Evolutionary conservation across 352 stramenopile species (phyloP).

Genomic region (Thalassiosira exigua): DNA sequence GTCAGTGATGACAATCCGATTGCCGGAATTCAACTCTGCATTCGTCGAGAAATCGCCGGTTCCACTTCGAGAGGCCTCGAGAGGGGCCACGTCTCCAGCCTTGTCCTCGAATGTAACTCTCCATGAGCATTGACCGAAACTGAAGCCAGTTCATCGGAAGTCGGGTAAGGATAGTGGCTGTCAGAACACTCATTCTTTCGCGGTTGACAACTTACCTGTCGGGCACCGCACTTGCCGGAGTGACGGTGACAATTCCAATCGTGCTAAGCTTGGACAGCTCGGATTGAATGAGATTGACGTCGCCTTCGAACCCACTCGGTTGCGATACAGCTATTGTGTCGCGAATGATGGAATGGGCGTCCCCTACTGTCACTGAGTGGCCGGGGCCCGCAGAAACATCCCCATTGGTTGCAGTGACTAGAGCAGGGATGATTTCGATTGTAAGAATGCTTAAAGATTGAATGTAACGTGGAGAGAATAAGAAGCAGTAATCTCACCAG

Average conservation of each 20-base stretch:
- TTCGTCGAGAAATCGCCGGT: constrained; percentile 62
- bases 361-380: constrained; percentile 54
- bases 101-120: constrained; percentile 94
- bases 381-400: constrained; percentile 43
- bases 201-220: no score
- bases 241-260: constrained; percentile 90
- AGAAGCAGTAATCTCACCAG: constrained; percentile 10
- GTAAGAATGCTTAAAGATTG: neutral
- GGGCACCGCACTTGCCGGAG: constrained; percentile 62
- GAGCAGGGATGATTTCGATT: neutral
- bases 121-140: constrained; percentile 89
- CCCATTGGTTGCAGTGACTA: constrained; percentile 56
- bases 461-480: neutral
- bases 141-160: no score
- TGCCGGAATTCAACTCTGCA: constrained; percentile 53
- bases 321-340: constrained; percentile 58
- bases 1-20: constrained; percentile 51
- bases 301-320: constrained; percentile 83
- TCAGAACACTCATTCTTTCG: no score
- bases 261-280: constrained; percentile 91
- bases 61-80: constrained; percentile 54
- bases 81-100: constrained; percentile 81
- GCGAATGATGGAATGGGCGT: constrained; percentile 53
- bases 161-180: no score
- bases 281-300: constrained; percentile 92